These are phyloP conservation scores for Trapa incisa DNA, from an alignment of 345 rosid genomes.

Conservation along the genomic window DNA sequence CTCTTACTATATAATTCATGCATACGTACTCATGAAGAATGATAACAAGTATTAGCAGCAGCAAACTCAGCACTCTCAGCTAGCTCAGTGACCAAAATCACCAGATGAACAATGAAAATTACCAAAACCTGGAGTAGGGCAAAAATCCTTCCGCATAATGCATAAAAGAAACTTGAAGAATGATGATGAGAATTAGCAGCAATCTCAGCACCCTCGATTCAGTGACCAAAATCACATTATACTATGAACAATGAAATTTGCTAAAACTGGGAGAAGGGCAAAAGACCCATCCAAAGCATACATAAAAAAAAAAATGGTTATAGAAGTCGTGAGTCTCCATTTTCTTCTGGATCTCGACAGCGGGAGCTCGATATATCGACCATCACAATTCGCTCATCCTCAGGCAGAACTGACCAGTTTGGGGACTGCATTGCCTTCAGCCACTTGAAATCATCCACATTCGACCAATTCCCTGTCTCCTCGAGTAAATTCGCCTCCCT, in stretches of 20 bases:
- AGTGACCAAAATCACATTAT: not conserved
- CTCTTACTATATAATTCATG: constrained; percentile 86
- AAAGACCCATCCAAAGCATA: not conserved
- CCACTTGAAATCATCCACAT: constrained; percentile 92
- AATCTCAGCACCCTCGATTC: not conserved
- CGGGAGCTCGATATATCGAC: constrained; percentile 17
- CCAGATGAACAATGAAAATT: not conserved
- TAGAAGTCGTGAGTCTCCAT: not conserved
- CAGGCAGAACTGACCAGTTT: constrained; percentile 65
- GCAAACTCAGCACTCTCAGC: not conserved
- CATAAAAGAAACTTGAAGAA: not conserved
- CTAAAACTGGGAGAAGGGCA: not conserved
- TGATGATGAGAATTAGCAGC: not conserved
- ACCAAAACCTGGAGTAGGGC: not conserved
- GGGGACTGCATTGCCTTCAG: constrained; percentile 69
- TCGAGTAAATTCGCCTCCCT: constrained; percentile 41
- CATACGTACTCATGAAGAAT: constrained; percentile 38
- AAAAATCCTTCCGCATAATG: not conserved
- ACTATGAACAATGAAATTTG: not conserved
- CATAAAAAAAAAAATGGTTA: not conserved
- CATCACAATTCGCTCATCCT: constrained; percentile 32
- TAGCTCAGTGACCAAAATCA: not conserved
- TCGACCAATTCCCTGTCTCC: constrained; percentile 58
- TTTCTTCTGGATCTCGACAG: not conserved
- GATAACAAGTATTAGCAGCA: not conserved